phyloP scores from a whole-genome alignment of 768 basidiomycete genomes.

The Ephemerocybe angulata region DNA sequence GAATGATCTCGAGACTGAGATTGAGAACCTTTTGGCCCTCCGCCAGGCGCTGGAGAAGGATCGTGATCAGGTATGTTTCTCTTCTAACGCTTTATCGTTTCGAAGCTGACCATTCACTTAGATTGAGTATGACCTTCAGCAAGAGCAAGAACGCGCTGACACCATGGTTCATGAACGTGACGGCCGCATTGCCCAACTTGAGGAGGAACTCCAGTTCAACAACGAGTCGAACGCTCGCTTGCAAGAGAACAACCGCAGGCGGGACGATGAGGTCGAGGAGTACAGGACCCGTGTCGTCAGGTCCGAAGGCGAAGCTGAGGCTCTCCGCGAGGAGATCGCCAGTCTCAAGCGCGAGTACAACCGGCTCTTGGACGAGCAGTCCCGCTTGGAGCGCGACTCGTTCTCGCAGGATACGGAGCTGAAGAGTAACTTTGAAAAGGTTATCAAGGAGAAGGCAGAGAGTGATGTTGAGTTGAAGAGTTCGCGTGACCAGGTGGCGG shows the following conservation, averaged over 20 bases:
- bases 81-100: background rate
- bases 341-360: slow-evolving; percentile 53
- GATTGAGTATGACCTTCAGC: slow-evolving; percentile 53
- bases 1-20: slow-evolving; percentile 51
- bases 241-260: slow-evolving; percentile 52
- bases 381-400: slow-evolving; percentile 42
- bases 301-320: slow-evolving; percentile 50
- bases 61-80: slow-evolving; percentile 44
- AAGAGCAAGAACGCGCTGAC: slow-evolving; percentile 50
- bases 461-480: slow-evolving; percentile 47
- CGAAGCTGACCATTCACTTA: slow-evolving; percentile 19
- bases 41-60: slow-evolving; percentile 58
- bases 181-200: slow-evolving; percentile 45
- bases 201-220: slow-evolving; percentile 54
- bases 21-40: slow-evolving; percentile 48
- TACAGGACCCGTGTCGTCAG: slow-evolving; percentile 43
- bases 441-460: slow-evolving; percentile 53
- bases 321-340: slow-evolving; percentile 51
- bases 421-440: slow-evolving; percentile 43
- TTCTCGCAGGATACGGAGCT: slow-evolving; percentile 45
- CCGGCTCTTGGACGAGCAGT: slow-evolving; percentile 47
- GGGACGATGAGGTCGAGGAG: slow-evolving; percentile 53
- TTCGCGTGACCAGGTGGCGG: slow-evolving; percentile 45
- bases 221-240: slow-evolving; percentile 52
- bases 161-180: slow-evolving; percentile 51